A percentile compares a stretch with the other conserved stretches of the same genome.
phyloP scores from a whole-genome alignment of 331 rosid species.

The Quercus lobata region DNA sequence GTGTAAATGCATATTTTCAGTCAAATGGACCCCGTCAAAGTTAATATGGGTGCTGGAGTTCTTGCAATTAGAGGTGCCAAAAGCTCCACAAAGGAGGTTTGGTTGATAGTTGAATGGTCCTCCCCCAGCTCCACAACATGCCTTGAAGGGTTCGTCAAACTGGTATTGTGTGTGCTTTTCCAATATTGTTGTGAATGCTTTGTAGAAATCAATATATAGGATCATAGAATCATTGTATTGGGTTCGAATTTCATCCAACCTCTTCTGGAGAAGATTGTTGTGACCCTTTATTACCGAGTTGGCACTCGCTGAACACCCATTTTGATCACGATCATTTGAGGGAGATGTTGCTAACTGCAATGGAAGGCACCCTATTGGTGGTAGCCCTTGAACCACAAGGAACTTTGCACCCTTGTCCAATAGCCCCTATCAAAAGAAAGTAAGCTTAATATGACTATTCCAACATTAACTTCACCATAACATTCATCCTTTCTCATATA shows the following conservation, averaged over 20 bases:
- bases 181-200: constrained; percentile 4
- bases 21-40: constrained; percentile 25
- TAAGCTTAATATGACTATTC: not conserved
- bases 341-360: not conserved
- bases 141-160: constrained; percentile 22
- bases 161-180: not conserved
- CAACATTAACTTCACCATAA: too few species aligned
- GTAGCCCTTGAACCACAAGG: constrained; percentile 26
- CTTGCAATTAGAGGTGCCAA: constrained; percentile 13
- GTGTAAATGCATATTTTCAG: constrained; percentile 15
- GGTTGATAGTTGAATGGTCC: not conserved
- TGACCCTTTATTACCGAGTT: constrained; percentile 8
- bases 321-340: not conserved
- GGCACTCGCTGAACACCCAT: constrained; percentile 4
- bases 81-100: constrained; percentile 3
- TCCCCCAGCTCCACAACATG: constrained; percentile 18
- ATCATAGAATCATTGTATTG: not conserved
- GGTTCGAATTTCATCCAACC: not conserved
- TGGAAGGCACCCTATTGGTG: constrained; percentile 22
- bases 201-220: constrained; percentile 14
- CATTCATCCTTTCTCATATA: too few species aligned
- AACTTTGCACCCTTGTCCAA: constrained; percentile 16
- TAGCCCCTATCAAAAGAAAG: not conserved
- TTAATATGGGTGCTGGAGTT: constrained; percentile 14
- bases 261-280: constrained; percentile 12